These are phyloP conservation scores for Coix lacrymajobi DNA, from an alignment of 176 grass and related monocot species.

Conservation along the genomic window DNA sequence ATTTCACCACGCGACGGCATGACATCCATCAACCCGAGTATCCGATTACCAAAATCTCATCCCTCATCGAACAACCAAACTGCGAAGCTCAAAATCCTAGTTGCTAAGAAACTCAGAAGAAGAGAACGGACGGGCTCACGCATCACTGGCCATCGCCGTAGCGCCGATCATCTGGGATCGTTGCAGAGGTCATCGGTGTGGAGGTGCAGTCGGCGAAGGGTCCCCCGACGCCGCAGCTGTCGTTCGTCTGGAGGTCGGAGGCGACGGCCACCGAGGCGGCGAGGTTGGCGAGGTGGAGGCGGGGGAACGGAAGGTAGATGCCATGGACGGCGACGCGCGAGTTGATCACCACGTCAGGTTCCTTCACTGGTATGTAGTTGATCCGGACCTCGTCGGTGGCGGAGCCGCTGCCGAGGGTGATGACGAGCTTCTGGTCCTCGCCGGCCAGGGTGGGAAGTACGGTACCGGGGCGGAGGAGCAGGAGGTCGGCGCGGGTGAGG, in stretches of 20 bases:
- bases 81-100: background rate
- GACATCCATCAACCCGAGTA: background rate
- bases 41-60: background rate
- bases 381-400: slow-evolving; percentile 38
- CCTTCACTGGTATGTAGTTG: slow-evolving; percentile 76
- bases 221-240: slow-evolving; percentile 2
- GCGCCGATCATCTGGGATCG: background rate
- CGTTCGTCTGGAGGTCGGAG: slow-evolving; percentile 13
- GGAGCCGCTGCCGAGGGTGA: slow-evolving; percentile 37
- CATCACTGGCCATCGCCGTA: slow-evolving; percentile 26
- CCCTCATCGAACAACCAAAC: background rate
- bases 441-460: slow-evolving; percentile 57
- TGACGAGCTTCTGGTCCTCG: slow-evolving; percentile 50
- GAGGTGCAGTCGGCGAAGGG: slow-evolving; percentile 20
- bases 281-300: slow-evolving; percentile 47
- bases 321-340: slow-evolving; percentile 62
- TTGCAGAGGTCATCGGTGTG: slow-evolving; percentile 10
- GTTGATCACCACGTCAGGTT: slow-evolving; percentile 58
- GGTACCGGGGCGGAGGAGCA: slow-evolving; percentile 39
- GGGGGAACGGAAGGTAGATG: slow-evolving; percentile 56
- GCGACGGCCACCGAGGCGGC: slow-evolving; percentile 34
- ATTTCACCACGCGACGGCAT: background rate
- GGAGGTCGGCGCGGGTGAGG: slow-evolving; percentile 50
- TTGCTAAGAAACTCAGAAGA: background rate
- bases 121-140: slow-evolving; percentile 11